Base-by-base conservation (phyloP, 768 basidiomycete species). In the Pleurotus platypus region DNA sequence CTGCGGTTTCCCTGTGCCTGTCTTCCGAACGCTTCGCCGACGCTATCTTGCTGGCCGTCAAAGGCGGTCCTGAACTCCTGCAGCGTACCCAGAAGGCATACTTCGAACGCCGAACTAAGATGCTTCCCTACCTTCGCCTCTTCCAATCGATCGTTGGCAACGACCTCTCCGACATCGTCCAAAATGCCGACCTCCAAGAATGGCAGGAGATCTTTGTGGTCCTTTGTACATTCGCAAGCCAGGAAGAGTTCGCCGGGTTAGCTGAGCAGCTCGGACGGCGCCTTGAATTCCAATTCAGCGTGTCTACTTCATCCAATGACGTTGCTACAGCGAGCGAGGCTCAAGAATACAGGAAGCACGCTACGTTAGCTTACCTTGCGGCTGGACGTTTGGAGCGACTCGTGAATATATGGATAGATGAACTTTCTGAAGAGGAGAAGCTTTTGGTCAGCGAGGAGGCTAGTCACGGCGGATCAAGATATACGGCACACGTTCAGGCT, bases 181-280 rank as follows among this genome's bases (percentile, higher is more conserved):
- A 97, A 70, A 97, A 98, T 64, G 96, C 95, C 20, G 94, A 98
- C 63, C 69, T 98, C 50, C 78, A 84, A 42, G 94, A 99, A 68
- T 98, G 96, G 96, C 85, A 89, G 58, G 96, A 97, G 70, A 92
- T 95, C 53, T 98, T 98, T 62, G 95, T 96, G 38, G 92, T 99
- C 11, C 69, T 98, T 8, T 98, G 95, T 75, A 98, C 96, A 0
- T 99, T 95, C 72, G 93, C 95, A 1, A 81, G 74, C 50, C 73
- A 82, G 57, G 89, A 92, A 15, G 94, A 98, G 65, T 98, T 98
- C 65, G 73, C 87, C 9, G 77, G 82, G n/a, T 79, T 99, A 5
- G 87, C 89, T 1, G 95, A 98, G 70, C 92, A 95, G 68, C 85
- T 99, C 39, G 96, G 96, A 5, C 83, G 88, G 55, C 78, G 96